Conservation (phyloP, 108 stramenopile species). For the Hondaea fermentalgiana region DNA sequence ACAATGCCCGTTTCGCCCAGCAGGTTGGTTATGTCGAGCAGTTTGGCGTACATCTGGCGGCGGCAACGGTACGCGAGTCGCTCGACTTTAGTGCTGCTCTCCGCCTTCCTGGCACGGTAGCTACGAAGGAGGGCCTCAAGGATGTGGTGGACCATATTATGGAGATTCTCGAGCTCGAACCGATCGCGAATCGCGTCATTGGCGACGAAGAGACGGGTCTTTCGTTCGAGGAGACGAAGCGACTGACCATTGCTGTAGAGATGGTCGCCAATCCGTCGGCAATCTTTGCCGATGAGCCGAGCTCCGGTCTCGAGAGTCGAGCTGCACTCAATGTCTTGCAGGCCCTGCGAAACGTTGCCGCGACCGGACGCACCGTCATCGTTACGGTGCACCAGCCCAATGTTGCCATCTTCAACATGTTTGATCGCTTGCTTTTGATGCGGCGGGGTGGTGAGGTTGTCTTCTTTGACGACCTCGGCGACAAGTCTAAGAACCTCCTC, state of each 20-base stretch:
- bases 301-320: constrained; percentile 57
- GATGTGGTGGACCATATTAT: constrained; percentile 67
- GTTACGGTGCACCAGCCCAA: constrained; percentile 78
- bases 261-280: constrained; percentile 64
- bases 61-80: constrained; percentile 68
- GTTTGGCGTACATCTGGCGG: constrained; percentile 71
- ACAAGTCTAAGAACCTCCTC: constrained; percentile 49
- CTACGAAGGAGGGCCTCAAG: not conserved
- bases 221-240: constrained; percentile 61
- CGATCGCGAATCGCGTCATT: constrained; percentile 53
- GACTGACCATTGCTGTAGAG: constrained; percentile 63
- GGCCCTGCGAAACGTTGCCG: constrained; percentile 38
- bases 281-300: constrained; percentile 58
- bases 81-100: constrained; percentile 71
- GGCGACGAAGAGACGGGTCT: constrained; percentile 60
- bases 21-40: constrained; percentile 77
- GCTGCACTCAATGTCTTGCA: constrained; percentile 56
- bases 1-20: constrained; percentile 34
- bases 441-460: constrained; percentile 69
- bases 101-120: constrained; percentile 46
- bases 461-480: constrained; percentile 65
- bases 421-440: constrained; percentile 62
- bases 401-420: constrained; percentile 62
- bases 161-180: constrained; percentile 61
- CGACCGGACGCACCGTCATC: constrained; percentile 56